phyloP scores from a whole-genome alignment of 306 rosid genomes.

The Gillenia trifoliata region DNA sequence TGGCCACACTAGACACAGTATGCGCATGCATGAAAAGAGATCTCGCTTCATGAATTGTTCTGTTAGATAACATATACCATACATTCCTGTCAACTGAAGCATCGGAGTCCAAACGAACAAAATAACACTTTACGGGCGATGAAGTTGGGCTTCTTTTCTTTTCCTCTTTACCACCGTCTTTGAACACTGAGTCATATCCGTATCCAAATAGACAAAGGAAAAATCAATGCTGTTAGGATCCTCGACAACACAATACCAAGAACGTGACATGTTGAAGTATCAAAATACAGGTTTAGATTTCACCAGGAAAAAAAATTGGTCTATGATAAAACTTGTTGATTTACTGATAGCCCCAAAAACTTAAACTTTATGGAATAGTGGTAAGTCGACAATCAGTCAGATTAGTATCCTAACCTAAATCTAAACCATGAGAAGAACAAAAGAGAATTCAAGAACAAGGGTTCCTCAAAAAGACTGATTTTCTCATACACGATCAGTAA shows the following conservation, averaged over 20 bases:
- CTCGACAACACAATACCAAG: neutral
- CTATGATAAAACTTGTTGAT: neutral
- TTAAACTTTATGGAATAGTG: no score
- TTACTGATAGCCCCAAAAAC: neutral
- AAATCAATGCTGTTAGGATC: neutral
- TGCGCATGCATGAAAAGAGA: constrained; percentile 56
- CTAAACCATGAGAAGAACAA: neutral
- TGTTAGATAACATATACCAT: constrained; percentile 35
- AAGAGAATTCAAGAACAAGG: neutral
- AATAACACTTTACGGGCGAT: constrained; percentile 64
- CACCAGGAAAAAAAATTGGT: neutral
- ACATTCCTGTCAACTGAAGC: constrained; percentile 27
- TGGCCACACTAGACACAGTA: constrained; percentile 36
- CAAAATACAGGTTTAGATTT: neutral
- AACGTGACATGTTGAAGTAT: neutral
- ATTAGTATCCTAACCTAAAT: no score
- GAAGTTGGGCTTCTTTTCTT: constrained; percentile 48
- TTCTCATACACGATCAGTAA: neutral
- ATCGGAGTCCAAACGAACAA: constrained; percentile 46
- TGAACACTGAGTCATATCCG: constrained; percentile 49
- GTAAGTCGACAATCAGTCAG: no score
- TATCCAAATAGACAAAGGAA: neutral
- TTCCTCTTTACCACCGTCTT: constrained; percentile 65
- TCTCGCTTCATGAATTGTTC: constrained; percentile 44
- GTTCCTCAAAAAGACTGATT: no score